These are phyloP conservation scores for Candida sp. DNA, from an alignment of 1,139 yeast species.

Conservation along the genomic window DNA sequence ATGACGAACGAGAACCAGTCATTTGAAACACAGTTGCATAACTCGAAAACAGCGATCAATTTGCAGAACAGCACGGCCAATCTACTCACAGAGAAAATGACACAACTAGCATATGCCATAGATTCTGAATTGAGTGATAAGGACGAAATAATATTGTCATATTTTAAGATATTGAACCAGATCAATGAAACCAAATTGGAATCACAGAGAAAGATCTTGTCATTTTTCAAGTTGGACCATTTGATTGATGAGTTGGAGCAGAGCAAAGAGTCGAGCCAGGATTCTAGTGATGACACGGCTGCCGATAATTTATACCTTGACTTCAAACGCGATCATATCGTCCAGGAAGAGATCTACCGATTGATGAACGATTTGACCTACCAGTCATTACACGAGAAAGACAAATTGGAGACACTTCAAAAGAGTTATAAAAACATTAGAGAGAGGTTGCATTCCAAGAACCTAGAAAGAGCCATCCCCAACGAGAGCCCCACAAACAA, in stretches of 20 bases:
- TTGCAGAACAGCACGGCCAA: constrained; percentile 39
- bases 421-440: constrained; percentile 19
- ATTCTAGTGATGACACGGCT: constrained; percentile 10
- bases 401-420: constrained; percentile 29
- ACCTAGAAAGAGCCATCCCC: neutral
- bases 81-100: constrained; percentile 41
- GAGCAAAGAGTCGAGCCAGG: constrained; percentile 12
- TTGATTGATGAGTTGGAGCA: constrained; percentile 23
- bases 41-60: constrained; percentile 41
- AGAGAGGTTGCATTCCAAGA: constrained; percentile 14
- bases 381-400: constrained; percentile 37
- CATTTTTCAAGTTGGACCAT: constrained; percentile 43
- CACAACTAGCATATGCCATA: constrained; percentile 42
- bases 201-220: constrained; percentile 38
- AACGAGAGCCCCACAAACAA: neutral
- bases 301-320: constrained; percentile 20
- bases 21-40: constrained; percentile 42
- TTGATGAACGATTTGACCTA: constrained; percentile 44
- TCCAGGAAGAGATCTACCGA: constrained; percentile 49
- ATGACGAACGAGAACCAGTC: constrained; percentile 28
- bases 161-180: constrained; percentile 30
- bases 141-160: constrained; percentile 37
- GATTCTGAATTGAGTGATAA: constrained; percentile 45
- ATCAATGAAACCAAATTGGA: constrained; percentile 32
- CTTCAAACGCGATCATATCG: constrained; percentile 31